Base-by-base conservation (phyloP, 306 rosid species). In the Clitoria ternatea region DNA sequence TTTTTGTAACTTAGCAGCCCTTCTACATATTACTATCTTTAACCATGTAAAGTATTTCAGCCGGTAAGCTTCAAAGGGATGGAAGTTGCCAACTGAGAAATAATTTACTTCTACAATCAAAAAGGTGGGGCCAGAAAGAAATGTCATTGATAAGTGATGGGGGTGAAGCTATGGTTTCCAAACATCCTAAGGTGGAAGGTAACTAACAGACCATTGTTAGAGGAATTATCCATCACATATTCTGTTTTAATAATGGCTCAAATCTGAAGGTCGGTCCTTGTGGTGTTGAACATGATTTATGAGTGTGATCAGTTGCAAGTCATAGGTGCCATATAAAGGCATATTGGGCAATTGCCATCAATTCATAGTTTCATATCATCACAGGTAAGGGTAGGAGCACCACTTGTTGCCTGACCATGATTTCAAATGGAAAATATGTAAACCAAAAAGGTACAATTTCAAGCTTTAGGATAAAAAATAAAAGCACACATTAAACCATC, bases 341-440 rank as follows among this genome's bases (percentile, higher is more conserved):
- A 4, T 20, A n/a, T 19, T 30, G 14, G 54, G 42, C 69, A 47
- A 57, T n/a, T n/a, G n/a, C n/a, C n/a, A n/a, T n/a, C n/a, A n/a
- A n/a, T n/a, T n/a, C n/a, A n/a, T n/a, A 76, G 20, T 36, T 4
- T 17, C 44, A 67, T 57, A 24, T 7, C 40, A 27, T 30, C 60
- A 14, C 60, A 14, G 50, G 10, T 26, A 15, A 44, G 69, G 14
- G 26, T 17, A 24, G 15, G 52, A 45, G 15, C 15, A 35, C 15
- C 20, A 53, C 56, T 74, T 52, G 24, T 8, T 27, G 32, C 18
- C 24, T 17, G 56, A 74, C 7, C 35, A 64, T 24, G 30, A 22
- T 20, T 54, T 65, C 73, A 75, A 54, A n/a, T 54, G 19, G 32
- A 66, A 65, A 75, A n/a, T 42, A 15, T 62, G 57, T 27, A 65